Evolutionary conservation across 148 eudicot genomes (phyloP).

Genomic region (Vaccinium myrtillus): DNA sequence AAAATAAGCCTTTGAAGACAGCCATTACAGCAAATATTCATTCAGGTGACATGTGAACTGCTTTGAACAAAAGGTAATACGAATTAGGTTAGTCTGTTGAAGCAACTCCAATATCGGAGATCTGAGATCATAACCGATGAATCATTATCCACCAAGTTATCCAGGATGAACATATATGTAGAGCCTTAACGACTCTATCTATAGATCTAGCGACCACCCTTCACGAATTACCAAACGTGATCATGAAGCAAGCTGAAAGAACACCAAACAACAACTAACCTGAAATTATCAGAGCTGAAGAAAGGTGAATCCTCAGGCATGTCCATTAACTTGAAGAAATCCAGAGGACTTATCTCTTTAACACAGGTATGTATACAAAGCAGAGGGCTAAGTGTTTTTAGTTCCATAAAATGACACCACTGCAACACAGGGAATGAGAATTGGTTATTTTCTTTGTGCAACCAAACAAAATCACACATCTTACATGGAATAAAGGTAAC

Average conservation of each 20-base stretch:
- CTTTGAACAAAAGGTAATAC: neutral
- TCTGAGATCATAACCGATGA: neutral
- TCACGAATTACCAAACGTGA: neutral
- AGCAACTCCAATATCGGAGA: neutral
- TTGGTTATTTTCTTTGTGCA: conserved; percentile 1
- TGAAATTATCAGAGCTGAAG: conserved; percentile 63
- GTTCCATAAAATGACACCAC: conserved; percentile 58
- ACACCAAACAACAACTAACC: conserved; percentile 38
- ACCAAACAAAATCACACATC: neutral
- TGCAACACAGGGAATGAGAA: conserved; percentile 23
- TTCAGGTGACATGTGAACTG: neutral
- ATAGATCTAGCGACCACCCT: too few relatives aligned
- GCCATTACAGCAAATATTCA: neutral
- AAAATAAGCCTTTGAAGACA: neutral
- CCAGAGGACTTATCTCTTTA: conserved; percentile 51
- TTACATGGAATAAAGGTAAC: neutral
- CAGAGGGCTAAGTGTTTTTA: conserved; percentile 49
- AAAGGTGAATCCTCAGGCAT: conserved; percentile 69
- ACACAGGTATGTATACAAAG: conserved; percentile 46
- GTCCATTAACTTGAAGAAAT: conserved; percentile 68
- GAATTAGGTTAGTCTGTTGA: neutral
- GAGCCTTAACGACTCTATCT: neutral
- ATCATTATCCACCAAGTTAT: neutral
- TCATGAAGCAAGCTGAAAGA: neutral
- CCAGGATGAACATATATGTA: neutral